Conservation (phyloP, 371 early-diverging fungal genomes). For the Syncephalastrum sp. region DNA sequence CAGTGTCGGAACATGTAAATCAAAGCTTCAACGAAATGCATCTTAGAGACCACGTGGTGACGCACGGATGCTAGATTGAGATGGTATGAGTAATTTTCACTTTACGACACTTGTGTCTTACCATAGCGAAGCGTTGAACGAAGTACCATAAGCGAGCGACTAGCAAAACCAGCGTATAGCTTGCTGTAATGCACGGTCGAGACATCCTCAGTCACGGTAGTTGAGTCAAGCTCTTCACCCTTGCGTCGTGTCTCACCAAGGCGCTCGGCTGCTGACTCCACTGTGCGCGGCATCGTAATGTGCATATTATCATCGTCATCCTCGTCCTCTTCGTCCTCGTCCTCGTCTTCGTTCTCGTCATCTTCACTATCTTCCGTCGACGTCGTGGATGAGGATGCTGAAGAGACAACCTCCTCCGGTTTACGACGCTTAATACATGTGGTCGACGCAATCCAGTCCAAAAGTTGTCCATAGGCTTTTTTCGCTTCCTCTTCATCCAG, state of each 20-base stretch:
- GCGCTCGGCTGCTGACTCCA: constrained; percentile 30
- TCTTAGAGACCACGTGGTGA: constrained; percentile 31
- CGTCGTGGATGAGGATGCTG: not conserved
- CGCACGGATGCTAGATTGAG: constrained; percentile 24
- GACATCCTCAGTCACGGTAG: constrained; percentile 12
- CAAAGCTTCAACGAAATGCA: constrained; percentile 34
- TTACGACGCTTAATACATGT: constrained; percentile 1
- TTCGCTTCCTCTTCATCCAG: constrained; percentile 26
- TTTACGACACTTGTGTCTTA: constrained; percentile 4
- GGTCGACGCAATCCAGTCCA: constrained; percentile 23
- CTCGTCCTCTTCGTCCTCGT: not conserved
- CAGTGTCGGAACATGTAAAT: constrained; percentile 33
- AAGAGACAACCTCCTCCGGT: not conserved
- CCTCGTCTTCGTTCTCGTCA: not conserved
- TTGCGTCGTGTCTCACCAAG: constrained; percentile 29
- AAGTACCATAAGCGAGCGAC: constrained; percentile 30
- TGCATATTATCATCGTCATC: constrained; percentile 12
- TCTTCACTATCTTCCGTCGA: constrained; percentile 2
- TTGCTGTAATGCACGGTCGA: constrained; percentile 18
- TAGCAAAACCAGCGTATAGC: constrained; percentile 29
- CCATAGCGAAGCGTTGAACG: constrained; percentile 33
- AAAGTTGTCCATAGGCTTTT: constrained; percentile 20
- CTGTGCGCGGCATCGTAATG: constrained; percentile 12
- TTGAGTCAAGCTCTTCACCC: constrained; percentile 24
- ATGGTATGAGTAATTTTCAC: not conserved